Base-by-base conservation (phyloP, 1,284 basidiomycete species). In the Tilletia setariae region DNA sequence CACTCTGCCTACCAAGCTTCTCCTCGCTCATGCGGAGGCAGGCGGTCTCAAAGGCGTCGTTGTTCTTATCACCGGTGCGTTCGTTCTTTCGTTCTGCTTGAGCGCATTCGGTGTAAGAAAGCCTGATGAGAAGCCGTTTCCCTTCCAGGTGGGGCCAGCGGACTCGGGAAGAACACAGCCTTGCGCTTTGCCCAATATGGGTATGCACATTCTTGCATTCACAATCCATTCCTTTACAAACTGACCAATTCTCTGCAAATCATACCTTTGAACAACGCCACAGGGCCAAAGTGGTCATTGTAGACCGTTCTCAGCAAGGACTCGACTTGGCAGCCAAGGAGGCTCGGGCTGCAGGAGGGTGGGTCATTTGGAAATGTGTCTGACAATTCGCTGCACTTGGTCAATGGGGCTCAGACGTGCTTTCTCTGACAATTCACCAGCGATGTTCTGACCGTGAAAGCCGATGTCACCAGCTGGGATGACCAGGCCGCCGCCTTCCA, bases 271-370 rank as follows among this genome's bases (percentile, higher is more conserved):
- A n/a, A n/a, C n/a, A n/a, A 42, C 9, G 65, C 65, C 49, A 67
- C 68, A 88, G 88, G 0, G 87, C 87, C 3, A 87, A 86, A 70
- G 78, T 89, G 1, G 86, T 88, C 43, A 85, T 88, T 71, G 87
- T 86, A 30, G 87, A 89, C 73, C 69, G 85, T 61, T 84, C 87
- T 69, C 68, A 81, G 15, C 76, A 75, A 11, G 84, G 83, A 2
- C 86, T 84, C 2, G 75, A 85, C 68, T 80, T 82, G 43, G 84
- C 85, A 4, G 86, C 85, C 0, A 68, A 78, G 7, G 84, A 86
- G 53, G 86, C 88, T 66, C 79, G 79, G 51, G 75, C 77, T 47
- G 75, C 75, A 3, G 86, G 87, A 76, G 86, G 87, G 87, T 88
- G 71, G 68, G 85, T 76, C 19, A 23, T n/a, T 35, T 43, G 25